Conservation (phyloP, 495 filamentous ascomycete genomes). For the Symbiotaphrina buchneri region DNA sequence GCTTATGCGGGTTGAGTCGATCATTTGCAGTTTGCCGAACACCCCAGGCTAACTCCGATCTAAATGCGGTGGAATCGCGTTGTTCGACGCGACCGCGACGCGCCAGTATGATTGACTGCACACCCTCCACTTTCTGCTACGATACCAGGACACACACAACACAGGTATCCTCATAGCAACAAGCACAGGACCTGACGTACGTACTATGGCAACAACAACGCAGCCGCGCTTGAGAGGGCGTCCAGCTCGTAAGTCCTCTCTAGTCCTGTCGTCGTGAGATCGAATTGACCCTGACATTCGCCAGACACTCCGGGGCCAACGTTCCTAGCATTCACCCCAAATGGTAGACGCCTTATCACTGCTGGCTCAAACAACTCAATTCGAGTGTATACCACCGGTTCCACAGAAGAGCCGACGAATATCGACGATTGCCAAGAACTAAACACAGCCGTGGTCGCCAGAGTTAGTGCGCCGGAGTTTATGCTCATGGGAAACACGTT, state of each 20-base stretch:
- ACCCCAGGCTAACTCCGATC: no score
- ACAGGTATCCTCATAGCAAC: not conserved
- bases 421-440: slow-evolving; percentile 74
- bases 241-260: slow-evolving; percentile 20
- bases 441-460: slow-evolving; percentile 52
- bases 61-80: no score
- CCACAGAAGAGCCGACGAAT: slow-evolving; percentile 72
- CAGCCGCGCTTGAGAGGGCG: slow-evolving; percentile 16
- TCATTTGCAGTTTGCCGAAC: no score
- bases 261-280: not conserved
- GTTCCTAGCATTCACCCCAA: slow-evolving; percentile 41
- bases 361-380: slow-evolving; percentile 79
- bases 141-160: not conserved
- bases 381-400: slow-evolving; percentile 73
- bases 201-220: slow-evolving; percentile 10
- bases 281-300: not conserved
- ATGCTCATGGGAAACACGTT: slow-evolving; percentile 5
- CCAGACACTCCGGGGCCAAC: slow-evolving; percentile 47
- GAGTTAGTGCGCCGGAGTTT: slow-evolving; percentile 19
- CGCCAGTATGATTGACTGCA: no score
- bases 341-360: slow-evolving; percentile 52
- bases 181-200: slow-evolving; percentile 1
- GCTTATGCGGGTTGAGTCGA: no score
- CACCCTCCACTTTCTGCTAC: slow-evolving; percentile 1
- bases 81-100: no score